Percentiles rank a stretch among this genome's conserved stretches.
phyloP scores from a whole-genome alignment of 257 asterid species.

The Echium plantagineum region DNA sequence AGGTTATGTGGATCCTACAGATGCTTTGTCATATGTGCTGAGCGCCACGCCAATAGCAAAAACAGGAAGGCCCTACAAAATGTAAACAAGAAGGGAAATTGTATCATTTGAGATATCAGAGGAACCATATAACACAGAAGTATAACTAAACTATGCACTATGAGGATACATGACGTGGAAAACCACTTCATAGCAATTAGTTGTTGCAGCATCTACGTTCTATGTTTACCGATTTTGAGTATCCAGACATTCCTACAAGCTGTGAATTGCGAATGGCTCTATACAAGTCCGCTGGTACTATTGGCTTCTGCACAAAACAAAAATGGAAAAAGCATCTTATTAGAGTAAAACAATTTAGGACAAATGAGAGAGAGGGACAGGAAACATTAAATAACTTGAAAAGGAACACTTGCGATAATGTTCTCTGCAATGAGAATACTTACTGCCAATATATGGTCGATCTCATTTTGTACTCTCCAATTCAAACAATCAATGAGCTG shows the following conservation, averaged over 20 bases:
- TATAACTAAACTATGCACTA: not conserved
- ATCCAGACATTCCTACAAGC: constrained; percentile 80
- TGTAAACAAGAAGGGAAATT: not conserved
- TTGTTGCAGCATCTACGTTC: not conserved
- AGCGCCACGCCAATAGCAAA: constrained; percentile 78
- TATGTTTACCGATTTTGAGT: constrained; percentile 50
- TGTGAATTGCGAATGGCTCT: constrained; percentile 65
- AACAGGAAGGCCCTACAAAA: constrained; percentile 3
- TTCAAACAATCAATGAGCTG: constrained; percentile 69
- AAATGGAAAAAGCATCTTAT: not conserved
- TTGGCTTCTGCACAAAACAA: constrained; percentile 59
- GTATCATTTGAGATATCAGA: not conserved
- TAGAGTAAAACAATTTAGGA: not conserved
- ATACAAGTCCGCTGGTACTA: constrained; percentile 46
- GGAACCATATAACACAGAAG: not conserved
- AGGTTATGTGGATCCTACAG: constrained; percentile 33
- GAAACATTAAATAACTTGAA: not conserved
- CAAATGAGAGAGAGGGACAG: not conserved
- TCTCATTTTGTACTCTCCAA: constrained; percentile 78
- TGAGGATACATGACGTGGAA: not conserved
- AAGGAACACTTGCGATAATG: not conserved
- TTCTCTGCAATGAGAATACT: constrained; percentile 14
- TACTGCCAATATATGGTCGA: constrained; percentile 61
- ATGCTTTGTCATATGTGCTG: constrained; percentile 75
- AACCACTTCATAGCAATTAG: not conserved